A percentile compares a stretch with the other conserved stretches of the same genome.
These are phyloP conservation scores for Candida ulmi DNA, from an alignment of 805 yeast species.

Conservation along the genomic window DNA sequence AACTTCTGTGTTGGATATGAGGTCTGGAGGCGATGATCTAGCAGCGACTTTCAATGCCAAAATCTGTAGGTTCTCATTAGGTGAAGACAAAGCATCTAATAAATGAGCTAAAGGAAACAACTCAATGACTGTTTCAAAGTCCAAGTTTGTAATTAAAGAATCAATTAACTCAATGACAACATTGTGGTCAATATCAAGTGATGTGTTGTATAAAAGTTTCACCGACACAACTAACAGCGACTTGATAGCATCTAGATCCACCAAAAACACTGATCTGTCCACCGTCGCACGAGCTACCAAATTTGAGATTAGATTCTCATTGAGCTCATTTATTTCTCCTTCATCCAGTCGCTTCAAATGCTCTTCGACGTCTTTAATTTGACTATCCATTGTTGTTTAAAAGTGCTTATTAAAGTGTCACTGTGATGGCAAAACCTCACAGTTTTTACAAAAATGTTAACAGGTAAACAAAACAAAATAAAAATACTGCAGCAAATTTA, in stretches of 20 bases:
- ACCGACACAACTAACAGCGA: slow-evolving; percentile 2
- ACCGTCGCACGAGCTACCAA: slow-evolving; percentile 3
- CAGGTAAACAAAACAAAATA: not conserved
- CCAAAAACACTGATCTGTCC: slow-evolving; percentile 6
- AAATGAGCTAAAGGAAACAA: slow-evolving; percentile 13
- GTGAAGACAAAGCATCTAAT: slow-evolving; percentile 16
- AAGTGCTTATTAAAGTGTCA: too few relatives aligned
- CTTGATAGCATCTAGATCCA: slow-evolving; percentile 3
- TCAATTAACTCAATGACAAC: slow-evolving; percentile 12
- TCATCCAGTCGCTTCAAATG: slow-evolving; percentile 1
- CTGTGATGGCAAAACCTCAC: not conserved
- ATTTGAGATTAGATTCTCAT: not conserved
- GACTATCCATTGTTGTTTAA: not conserved
- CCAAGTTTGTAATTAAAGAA: slow-evolving; percentile 8
- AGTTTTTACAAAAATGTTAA: not conserved
- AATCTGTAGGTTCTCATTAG: slow-evolving; percentile 12
- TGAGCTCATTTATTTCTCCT: not conserved
- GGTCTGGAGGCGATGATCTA: slow-evolving; percentile 19
- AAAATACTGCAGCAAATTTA: too few relatives aligned
- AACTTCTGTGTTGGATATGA: slow-evolving; percentile 19
- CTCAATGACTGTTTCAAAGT: slow-evolving; percentile 13
- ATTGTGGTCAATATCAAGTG: slow-evolving; percentile 9
- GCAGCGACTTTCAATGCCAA: slow-evolving; percentile 16
- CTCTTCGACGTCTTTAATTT: not conserved
- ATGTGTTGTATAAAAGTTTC: slow-evolving; percentile 4